phyloP scores from a whole-genome alignment of 1,139 yeast species.

The Candida tunisiensis region DNA sequence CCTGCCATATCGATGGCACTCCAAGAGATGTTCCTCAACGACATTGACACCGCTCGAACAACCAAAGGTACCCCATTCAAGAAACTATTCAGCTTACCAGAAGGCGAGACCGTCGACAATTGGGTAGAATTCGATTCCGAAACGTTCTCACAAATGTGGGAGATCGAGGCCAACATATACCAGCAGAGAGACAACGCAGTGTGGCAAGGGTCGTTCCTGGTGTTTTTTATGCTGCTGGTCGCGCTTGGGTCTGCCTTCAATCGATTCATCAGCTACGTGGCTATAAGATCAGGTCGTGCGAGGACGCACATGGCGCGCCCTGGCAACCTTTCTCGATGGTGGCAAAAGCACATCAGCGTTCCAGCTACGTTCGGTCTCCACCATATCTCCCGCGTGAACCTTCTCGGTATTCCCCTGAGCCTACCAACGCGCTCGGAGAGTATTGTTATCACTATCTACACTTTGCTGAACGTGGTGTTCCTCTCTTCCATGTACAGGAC shows the following conservation, averaged over 20 bases:
- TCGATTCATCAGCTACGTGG: constrained; percentile 7
- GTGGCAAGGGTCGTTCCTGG: constrained; percentile 18
- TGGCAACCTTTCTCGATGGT: constrained; percentile 8
- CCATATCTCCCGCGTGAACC: constrained; percentile 13
- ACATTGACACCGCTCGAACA: too few relatives aligned
- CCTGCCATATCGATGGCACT: too few relatives aligned
- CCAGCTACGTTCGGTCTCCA: constrained; percentile 18
- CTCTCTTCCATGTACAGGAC: constrained; percentile 26
- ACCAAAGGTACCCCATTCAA: too few relatives aligned
- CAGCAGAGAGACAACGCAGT: constrained; percentile 16
- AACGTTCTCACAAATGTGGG: too few relatives aligned
- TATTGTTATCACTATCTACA: constrained; percentile 29
- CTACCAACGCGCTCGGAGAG: constrained; percentile 55
- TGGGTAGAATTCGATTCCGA: too few relatives aligned
- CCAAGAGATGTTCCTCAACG: too few relatives aligned
- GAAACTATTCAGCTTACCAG: too few relatives aligned
- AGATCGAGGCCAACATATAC: too few relatives aligned
- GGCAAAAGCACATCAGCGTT: constrained; percentile 12
- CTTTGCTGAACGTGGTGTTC: constrained; percentile 28
- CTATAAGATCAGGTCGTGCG: too few relatives aligned
- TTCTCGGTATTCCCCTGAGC: constrained; percentile 12
- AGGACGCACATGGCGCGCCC: constrained; percentile 10
- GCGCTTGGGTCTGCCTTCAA: constrained; percentile 6
- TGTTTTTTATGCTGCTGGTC: constrained; percentile 19
- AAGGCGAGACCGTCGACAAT: too few relatives aligned